Conservation (phyloP, 1,139 yeast genomes). For the Saccharomycopsis hybrid region DNA sequence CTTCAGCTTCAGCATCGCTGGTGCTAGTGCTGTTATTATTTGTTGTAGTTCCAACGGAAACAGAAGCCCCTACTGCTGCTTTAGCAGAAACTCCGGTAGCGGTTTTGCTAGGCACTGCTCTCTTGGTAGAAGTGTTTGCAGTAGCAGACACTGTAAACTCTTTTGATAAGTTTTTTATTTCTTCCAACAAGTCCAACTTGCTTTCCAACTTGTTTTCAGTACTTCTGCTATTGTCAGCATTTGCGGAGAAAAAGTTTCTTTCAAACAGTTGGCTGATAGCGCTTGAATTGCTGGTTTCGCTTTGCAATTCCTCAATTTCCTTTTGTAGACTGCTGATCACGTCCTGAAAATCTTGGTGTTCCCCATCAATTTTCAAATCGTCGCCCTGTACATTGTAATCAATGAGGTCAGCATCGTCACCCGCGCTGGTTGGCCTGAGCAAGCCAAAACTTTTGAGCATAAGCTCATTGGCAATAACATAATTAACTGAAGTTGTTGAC, state of each 20-base stretch:
- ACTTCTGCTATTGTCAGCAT: neutral
- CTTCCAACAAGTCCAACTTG: slow-evolving; percentile 6
- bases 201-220: neutral
- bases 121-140: neutral
- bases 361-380: slow-evolving; percentile 8
- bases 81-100: neutral
- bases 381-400: slow-evolving; percentile 5
- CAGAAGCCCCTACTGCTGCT: neutral
- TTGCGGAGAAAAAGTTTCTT: neutral
- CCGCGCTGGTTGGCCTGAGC: slow-evolving; percentile 3
- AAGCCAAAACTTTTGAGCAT: slow-evolving; percentile 18
- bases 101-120: neutral
- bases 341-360: neutral
- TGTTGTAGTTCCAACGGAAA: neutral
- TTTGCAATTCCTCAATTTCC: slow-evolving; percentile 4
- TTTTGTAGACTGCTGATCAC: slow-evolving; percentile 1
- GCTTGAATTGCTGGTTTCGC: neutral
- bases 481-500: slow-evolving; percentile 17
- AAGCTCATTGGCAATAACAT: slow-evolving; percentile 16
- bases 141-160: slow-evolving; percentile 7
- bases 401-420: neutral
- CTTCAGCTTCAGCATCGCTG: slow-evolving; percentile 4
- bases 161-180: slow-evolving; percentile 12
- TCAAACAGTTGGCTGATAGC: slow-evolving; percentile 1
- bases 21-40: neutral